These are phyloP conservation scores for Nicotiana paniculata DNA, from an alignment of 257 asterid genomes.

Conservation along the genomic window DNA sequence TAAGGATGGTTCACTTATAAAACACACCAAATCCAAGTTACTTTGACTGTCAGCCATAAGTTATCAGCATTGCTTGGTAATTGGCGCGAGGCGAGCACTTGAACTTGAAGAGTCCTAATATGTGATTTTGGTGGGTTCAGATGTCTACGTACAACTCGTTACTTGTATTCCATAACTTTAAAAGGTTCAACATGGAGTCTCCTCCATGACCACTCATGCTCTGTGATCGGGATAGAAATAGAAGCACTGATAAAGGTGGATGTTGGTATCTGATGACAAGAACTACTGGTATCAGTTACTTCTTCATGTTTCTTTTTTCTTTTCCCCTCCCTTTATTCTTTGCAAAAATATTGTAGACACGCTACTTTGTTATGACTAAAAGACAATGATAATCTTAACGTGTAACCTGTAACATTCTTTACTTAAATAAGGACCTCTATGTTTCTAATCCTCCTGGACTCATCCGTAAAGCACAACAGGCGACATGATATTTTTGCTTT, in stretches of 20 bases:
- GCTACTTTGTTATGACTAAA: not conserved
- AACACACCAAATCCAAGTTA: not conserved
- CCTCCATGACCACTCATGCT: not conserved
- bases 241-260: constrained; percentile 4
- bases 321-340: not conserved
- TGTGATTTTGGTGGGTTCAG: not conserved
- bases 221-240: not conserved
- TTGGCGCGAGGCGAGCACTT: not conserved
- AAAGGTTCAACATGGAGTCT: not conserved
- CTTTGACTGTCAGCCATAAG: not conserved
- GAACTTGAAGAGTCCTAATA: not conserved
- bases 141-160: not conserved
- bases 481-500: not conserved
- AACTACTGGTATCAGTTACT: not conserved
- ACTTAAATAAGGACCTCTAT: not conserved
- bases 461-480: not conserved
- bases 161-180: not conserved
- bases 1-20: not conserved
- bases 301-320: not conserved
- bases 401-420: constrained; percentile 5
- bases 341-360: not conserved
- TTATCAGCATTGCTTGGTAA: constrained; percentile 4
- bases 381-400: constrained; percentile 1
- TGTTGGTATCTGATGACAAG: not conserved
- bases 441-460: not conserved